These are phyloP conservation scores for Phytopythium aichiense DNA, from an alignment of 352 stramenopile species.

Conservation along the genomic window DNA sequence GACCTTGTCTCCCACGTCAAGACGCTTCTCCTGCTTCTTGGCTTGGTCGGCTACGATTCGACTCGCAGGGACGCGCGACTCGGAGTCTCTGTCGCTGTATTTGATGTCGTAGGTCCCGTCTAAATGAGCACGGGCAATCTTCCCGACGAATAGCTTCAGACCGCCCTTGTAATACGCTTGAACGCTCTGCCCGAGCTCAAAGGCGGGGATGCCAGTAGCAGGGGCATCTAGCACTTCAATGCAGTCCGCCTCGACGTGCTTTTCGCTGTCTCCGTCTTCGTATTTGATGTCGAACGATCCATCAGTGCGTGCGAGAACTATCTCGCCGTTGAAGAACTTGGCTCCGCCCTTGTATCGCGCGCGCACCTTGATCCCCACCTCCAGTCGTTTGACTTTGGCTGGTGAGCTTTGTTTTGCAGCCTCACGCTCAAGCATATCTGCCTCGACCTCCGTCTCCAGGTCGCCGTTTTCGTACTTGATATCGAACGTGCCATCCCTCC, in stretches of 20 bases:
- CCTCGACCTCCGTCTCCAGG: constrained; percentile 23
- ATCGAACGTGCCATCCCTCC: constrained; percentile 59
- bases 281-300: constrained; percentile 49
- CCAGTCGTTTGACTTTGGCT: constrained; percentile 8
- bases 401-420: background rate
- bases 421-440: constrained; percentile 16
- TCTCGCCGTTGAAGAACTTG: constrained; percentile 29
- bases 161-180: constrained; percentile 58
- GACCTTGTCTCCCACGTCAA: constrained; percentile 35
- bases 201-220: background rate
- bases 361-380: constrained; percentile 29
- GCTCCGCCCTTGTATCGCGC: constrained; percentile 36
- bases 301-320: constrained; percentile 31
- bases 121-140: constrained; percentile 45
- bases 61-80: constrained; percentile 23
- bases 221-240: constrained; percentile 19
- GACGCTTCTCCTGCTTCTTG: constrained; percentile 10
- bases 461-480: constrained; percentile 59
- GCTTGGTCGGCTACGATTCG: constrained; percentile 1
- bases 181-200: constrained; percentile 4
- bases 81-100: constrained; percentile 57
- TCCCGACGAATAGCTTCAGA: constrained; percentile 49
- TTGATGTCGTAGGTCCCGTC: constrained; percentile 69
- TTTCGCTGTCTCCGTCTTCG: constrained; percentile 34
- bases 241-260: constrained; percentile 21